phyloP scores from a whole-genome alignment of 139 green algal species.

The Diplosphaera chodatii region DNA sequence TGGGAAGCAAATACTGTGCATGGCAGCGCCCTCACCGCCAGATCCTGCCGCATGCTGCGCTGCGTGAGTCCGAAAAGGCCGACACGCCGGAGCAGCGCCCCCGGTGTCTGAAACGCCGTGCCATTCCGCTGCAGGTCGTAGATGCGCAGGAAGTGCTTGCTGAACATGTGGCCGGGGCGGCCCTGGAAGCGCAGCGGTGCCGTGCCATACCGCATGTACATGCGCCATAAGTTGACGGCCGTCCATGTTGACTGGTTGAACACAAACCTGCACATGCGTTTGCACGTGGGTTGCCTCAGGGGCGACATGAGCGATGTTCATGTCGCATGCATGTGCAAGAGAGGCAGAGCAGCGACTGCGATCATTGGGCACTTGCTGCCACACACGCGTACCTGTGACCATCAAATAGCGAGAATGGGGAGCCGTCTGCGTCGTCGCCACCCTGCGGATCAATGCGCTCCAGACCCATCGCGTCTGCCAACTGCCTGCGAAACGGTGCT shows the following conservation, averaged over 20 bases:
- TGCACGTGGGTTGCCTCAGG: no score
- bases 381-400: no score
- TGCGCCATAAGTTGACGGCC: conserved; percentile 8
- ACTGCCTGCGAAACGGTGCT: conserved; percentile 4
- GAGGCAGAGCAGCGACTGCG: no score
- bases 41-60: conserved; percentile 11
- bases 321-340: no score
- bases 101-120: conserved; percentile 23
- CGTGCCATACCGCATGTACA: conserved; percentile 13
- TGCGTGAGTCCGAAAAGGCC: conserved; percentile 53
- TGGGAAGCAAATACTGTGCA: no score
- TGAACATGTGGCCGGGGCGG: conserved; percentile 9
- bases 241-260: conserved; percentile 24
- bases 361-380: no score
- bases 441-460: conserved; percentile 1
- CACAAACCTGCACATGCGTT: conserved; percentile 35
- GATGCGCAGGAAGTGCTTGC: conserved; percentile 31
- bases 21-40: conserved; percentile 18
- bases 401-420: conserved; percentile 25
- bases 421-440: not conserved
- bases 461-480: conserved; percentile 16
- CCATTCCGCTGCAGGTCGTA: conserved; percentile 38
- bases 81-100: conserved; percentile 31
- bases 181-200: conserved; percentile 5
- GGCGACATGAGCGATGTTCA: no score